Conservation (phyloP, 2,329 filamentous ascomycete species). For the Tolypocladium sp. region DNA sequence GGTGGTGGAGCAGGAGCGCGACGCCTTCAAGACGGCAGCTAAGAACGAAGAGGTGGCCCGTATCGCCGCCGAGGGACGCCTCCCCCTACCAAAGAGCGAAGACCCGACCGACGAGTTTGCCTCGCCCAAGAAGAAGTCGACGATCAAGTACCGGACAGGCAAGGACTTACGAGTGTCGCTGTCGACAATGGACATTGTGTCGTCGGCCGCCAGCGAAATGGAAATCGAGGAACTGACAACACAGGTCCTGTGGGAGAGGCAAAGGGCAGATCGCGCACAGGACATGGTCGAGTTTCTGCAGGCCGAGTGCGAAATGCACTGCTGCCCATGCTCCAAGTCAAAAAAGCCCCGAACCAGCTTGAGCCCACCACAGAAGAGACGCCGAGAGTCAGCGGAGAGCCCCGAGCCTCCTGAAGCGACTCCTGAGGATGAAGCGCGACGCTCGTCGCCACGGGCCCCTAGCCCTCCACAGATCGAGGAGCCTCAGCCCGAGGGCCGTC, state of each 20-base stretch:
- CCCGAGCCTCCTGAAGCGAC: background rate
- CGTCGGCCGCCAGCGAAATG: slow-evolving; percentile 45
- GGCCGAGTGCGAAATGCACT: slow-evolving; percentile 61
- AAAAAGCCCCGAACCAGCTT: slow-evolving; percentile 8
- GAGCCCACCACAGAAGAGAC: slow-evolving; percentile 10
- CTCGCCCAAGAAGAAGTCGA: slow-evolving; percentile 43
- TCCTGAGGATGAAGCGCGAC: slow-evolving; percentile 24
- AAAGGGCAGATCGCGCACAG: slow-evolving; percentile 57
- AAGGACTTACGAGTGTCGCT: slow-evolving; percentile 35
- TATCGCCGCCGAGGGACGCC: slow-evolving; percentile 61
- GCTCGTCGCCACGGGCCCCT: slow-evolving; percentile 7
- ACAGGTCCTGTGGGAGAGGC: slow-evolving; percentile 48
- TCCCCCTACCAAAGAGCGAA: slow-evolving; percentile 51
- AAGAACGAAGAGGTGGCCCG: slow-evolving; percentile 65
- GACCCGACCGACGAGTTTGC: slow-evolving; percentile 52
- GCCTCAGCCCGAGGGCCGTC: slow-evolving; percentile 5
- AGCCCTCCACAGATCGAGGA: slow-evolving; percentile 12
- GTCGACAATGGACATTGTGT: slow-evolving; percentile 39
- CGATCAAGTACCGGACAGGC: slow-evolving; percentile 20
- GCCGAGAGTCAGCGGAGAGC: slow-evolving; percentile 7
- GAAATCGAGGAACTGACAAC: slow-evolving; percentile 48
- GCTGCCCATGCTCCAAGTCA: slow-evolving; percentile 49
- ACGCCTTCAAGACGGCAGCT: slow-evolving; percentile 62
- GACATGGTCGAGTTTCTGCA: slow-evolving; percentile 70
- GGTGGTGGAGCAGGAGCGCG: slow-evolving; percentile 63